phyloP scores from a whole-genome alignment of 2,329 filamentous ascomycete species.

The Epichloe bromicola region DNA sequence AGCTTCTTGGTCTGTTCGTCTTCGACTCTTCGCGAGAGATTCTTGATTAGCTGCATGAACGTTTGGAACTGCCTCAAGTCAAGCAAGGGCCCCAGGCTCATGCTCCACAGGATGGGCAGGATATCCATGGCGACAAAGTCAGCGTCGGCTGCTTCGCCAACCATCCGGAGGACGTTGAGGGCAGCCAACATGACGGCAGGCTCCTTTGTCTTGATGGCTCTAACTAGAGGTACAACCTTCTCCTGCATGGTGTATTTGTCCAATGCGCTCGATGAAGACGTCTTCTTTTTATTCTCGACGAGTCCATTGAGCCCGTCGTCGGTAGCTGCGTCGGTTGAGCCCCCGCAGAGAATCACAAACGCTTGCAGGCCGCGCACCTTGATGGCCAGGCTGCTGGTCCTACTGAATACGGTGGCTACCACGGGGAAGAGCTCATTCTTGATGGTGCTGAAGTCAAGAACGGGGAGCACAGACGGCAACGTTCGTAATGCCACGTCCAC shows the following conservation, averaged over 20 bases:
- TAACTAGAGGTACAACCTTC: constrained; percentile 82
- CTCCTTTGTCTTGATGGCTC: constrained; percentile 93
- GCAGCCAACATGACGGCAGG: constrained; percentile 95
- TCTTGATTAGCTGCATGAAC: constrained; percentile 83
- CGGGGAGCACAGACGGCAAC: constrained; percentile 66
- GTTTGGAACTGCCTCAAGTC: constrained; percentile 77
- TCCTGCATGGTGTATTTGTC: constrained; percentile 99
- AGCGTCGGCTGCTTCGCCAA: constrained; percentile 69
- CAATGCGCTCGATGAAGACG: constrained; percentile 60
- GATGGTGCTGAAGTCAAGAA: constrained; percentile 90
- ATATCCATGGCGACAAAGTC: constrained; percentile 91
- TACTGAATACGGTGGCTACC: constrained; percentile 79
- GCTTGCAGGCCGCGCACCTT: constrained; percentile 88
- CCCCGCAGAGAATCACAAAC: constrained; percentile 80
- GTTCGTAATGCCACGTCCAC: constrained; percentile 76
- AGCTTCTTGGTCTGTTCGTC: constrained; percentile 80
- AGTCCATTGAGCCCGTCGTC: constrained; percentile 60
- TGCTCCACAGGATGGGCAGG: constrained; percentile 78
- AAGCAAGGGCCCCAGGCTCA: constrained; percentile 80
- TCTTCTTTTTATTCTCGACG: constrained; percentile 43
- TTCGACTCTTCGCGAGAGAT: constrained; percentile 67
- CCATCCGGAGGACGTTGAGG: constrained; percentile 69
- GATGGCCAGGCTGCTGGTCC: constrained; percentile 85
- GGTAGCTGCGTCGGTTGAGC: constrained; percentile 38
- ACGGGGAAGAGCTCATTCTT: constrained; percentile 95